Evolutionary conservation across 2,329 filamentous ascomycete species (phyloP).

Genomic region (Hirsutella rhossiliensis): DNA sequence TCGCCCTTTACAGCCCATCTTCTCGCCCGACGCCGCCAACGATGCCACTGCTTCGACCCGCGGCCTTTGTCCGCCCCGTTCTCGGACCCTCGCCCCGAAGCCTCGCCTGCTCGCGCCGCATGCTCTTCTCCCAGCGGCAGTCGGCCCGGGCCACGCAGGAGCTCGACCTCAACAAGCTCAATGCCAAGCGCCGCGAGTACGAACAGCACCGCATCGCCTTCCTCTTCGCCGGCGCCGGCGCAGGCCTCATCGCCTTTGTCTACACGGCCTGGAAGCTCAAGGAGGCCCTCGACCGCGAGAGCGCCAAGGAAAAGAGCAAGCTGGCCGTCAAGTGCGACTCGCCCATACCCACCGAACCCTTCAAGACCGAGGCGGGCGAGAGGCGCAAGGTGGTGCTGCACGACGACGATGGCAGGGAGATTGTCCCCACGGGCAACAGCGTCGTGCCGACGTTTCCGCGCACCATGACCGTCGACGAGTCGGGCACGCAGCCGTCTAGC

Average conservation of each 20-base stretch:
- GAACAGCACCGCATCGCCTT: conserved; percentile 38
- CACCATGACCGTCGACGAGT: conserved; percentile 49
- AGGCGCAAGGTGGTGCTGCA: conserved; percentile 49
- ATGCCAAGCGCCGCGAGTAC: conserved; percentile 34
- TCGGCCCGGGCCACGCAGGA: conserved; percentile 29
- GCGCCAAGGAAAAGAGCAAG: conserved; percentile 18
- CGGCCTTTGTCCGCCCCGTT: conserved; percentile 8
- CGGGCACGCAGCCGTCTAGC: conserved; percentile 12
- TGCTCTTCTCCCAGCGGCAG: conserved; percentile 15
- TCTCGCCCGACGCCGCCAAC: background rate
- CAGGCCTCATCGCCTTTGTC: conserved; percentile 35
- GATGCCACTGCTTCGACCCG: conserved; percentile 16
- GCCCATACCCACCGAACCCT: conserved; percentile 28
- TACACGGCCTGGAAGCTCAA: conserved; percentile 42
- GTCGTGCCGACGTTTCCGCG: conserved; percentile 72
- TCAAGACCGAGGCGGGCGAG: conserved; percentile 35
- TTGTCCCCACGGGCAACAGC: conserved; percentile 70
- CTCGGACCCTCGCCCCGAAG: conserved; percentile 8
- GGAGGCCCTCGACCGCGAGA: conserved; percentile 20
- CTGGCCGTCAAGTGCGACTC: conserved; percentile 30
- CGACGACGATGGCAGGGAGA: conserved; percentile 56
- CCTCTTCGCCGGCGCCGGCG: conserved; percentile 35
- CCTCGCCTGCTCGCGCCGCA: conserved; percentile 11
- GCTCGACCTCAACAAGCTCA: conserved; percentile 37
- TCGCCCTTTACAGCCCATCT: background rate